phyloP scores from a whole-genome alignment of 2,329 filamentous ascomycete species.

The Hymenoscyphus salicellus region DNA sequence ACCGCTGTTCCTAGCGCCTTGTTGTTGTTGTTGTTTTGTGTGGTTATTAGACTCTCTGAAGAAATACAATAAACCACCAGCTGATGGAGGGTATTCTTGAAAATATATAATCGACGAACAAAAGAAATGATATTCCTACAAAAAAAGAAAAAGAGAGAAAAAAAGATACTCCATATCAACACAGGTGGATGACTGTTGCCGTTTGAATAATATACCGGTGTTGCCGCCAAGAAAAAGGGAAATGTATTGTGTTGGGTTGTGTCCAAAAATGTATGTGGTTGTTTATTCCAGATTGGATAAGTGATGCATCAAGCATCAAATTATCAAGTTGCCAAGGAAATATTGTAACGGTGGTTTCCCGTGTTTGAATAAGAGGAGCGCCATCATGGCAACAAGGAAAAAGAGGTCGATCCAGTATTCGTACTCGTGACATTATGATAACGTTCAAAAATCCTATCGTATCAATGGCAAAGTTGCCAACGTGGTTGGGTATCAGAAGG shows the following conservation, averaged over 20 bases:
- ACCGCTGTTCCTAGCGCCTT: neutral
- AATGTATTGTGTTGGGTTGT: neutral
- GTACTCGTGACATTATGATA: neutral
- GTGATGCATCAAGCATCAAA: conserved; percentile 4
- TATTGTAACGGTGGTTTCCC: neutral
- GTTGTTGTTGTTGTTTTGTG: neutral
- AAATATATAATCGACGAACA: conserved; percentile 10
- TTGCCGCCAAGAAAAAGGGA: neutral
- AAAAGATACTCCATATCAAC: conserved; percentile 12
- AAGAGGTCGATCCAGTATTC: neutral
- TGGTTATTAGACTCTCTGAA: conserved; percentile 5
- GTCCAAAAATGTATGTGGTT: neutral
- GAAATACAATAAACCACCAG: conserved; percentile 1
- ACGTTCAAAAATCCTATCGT: conserved; percentile 1
- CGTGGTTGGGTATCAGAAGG: neutral
- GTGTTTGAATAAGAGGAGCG: neutral
- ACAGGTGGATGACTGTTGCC: conserved; percentile 9
- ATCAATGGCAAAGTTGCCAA: neutral
- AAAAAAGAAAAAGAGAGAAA: neutral
- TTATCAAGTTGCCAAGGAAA: neutral
- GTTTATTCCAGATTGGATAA: neutral
- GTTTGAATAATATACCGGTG: conserved; percentile 6
- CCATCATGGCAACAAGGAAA: neutral
- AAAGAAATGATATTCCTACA: conserved; percentile 18
- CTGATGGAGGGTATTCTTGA: conserved; percentile 9